Evolutionary conservation across 78 protist genomes (phyloP).

Genomic region (Polysphondylium violaceum): DNA sequence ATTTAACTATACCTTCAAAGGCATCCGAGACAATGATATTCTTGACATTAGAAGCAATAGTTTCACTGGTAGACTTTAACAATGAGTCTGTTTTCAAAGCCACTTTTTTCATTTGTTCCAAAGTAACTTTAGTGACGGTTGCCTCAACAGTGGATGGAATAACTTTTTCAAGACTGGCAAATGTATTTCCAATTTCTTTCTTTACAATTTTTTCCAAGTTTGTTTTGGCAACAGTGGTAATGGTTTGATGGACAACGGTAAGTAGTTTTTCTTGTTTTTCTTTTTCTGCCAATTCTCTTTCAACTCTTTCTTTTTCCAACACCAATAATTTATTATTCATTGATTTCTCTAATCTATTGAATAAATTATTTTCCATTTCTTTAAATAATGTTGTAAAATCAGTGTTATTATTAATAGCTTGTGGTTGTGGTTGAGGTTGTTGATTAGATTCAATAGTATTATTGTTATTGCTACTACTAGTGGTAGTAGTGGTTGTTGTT

Average conservation of each 20-base stretch:
- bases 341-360: constrained; percentile 28
- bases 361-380: constrained; percentile 49
- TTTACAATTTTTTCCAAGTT: constrained; percentile 51
- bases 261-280: constrained; percentile 38
- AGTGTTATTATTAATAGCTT: background rate
- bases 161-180: constrained; percentile 21
- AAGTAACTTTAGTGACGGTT: background rate
- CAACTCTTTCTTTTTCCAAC: constrained; percentile 23
- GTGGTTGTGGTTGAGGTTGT: constrained; percentile 17
- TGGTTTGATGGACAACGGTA: background rate
- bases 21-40: background rate
- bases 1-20: constrained; percentile 19
- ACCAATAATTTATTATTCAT: constrained; percentile 6
- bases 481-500: background rate
- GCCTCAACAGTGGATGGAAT: constrained; percentile 7
- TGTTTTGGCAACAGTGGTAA: constrained; percentile 9
- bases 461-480: background rate
- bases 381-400: background rate
- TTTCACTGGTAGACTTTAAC: constrained; percentile 22
- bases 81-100: constrained; percentile 18
- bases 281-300: constrained; percentile 15
- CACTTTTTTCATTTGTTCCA: constrained; percentile 31
- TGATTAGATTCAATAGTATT: background rate
- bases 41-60: constrained; percentile 15
- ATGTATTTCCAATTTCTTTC: constrained; percentile 25